Conservation (phyloP, 371 early-diverging fungal species). For the Funneliformis caledonium region DNA sequence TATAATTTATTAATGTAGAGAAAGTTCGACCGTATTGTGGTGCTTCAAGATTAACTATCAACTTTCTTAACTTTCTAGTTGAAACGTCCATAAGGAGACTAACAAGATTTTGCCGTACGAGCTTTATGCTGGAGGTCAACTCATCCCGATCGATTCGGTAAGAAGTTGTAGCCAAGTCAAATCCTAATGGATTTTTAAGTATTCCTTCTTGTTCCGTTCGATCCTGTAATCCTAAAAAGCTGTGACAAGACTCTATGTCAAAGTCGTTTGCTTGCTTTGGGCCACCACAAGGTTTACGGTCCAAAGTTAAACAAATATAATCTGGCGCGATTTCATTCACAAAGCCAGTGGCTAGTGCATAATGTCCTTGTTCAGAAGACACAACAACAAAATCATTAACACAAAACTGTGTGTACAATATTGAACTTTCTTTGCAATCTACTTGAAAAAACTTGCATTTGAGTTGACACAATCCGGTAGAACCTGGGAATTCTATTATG, state of each 20-base stretch:
- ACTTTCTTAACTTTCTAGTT: constrained; percentile 57
- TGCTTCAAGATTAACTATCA: constrained; percentile 81
- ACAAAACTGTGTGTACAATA: constrained; percentile 59
- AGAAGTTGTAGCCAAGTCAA: constrained; percentile 38
- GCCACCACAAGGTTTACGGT: constrained; percentile 67
- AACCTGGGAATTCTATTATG: constrained; percentile 38
- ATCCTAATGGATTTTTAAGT: constrained; percentile 9
- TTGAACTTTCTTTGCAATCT: constrained; percentile 35
- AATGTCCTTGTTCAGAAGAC: constrained; percentile 69
- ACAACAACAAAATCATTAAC: constrained; percentile 86
- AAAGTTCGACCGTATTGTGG: constrained; percentile 62
- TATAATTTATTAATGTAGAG: constrained; percentile 12
- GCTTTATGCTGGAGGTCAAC: constrained; percentile 63
- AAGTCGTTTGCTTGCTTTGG: constrained; percentile 58
- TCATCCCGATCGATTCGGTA: constrained; percentile 91
- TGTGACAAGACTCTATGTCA: constrained; percentile 55
- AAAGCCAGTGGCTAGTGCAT: constrained; percentile 81
- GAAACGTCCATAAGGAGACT: constrained; percentile 64
- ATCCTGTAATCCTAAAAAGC: constrained; percentile 52
- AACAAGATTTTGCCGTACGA: constrained; percentile 77
- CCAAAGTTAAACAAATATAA: constrained; percentile 62
- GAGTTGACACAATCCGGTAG: constrained; percentile 43
- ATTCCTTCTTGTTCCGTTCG: constrained; percentile 20
- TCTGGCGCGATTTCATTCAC: constrained; percentile 56
- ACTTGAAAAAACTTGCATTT: constrained; percentile 36